These are phyloP conservation scores for Zoysia matrella DNA, from an alignment of 202 grass and related monocot species.

Conservation along the genomic window DNA sequence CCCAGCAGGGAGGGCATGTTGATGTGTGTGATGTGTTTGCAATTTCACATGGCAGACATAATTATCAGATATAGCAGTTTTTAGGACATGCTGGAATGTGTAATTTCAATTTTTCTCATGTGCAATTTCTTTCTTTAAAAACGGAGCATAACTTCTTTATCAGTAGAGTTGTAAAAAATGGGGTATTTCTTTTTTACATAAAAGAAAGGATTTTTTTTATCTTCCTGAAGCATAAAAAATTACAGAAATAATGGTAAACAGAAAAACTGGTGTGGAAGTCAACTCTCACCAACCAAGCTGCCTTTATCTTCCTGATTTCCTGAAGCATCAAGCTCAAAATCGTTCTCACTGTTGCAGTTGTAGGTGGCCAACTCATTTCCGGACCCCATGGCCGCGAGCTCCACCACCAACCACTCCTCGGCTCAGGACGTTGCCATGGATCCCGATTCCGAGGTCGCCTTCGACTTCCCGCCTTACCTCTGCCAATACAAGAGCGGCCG, in stretches of 20 bases:
- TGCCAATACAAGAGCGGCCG: constrained; percentile 80
- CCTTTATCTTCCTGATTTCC: neutral
- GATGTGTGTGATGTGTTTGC: too few species aligned
- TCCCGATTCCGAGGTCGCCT: constrained; percentile 61
- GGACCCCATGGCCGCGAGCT: neutral
- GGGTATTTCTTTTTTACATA: neutral
- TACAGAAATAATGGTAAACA: neutral
- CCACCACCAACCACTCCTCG: constrained; percentile 31
- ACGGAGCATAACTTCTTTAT: neutral
- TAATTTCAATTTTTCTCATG: too few species aligned
- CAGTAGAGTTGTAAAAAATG: neutral
- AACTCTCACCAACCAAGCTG: constrained; percentile 34
- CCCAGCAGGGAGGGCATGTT: too few species aligned
- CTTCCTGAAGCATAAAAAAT: too few species aligned
- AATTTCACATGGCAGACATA: too few species aligned
- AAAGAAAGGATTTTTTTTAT: neutral
- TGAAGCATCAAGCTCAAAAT: neutral
- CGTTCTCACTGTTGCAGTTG: neutral
- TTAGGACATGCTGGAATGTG: too few species aligned
- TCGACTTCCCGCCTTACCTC: constrained; percentile 66
- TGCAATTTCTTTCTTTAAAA: too few species aligned
- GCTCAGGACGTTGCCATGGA: constrained; percentile 39
- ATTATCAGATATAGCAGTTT: too few species aligned
- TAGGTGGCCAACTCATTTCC: constrained; percentile 43
- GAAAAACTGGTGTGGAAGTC: neutral